These are phyloP conservation scores for Tetragonia tetragonoides DNA, from an alignment of 148 eudicot species.

Conservation along the genomic window DNA sequence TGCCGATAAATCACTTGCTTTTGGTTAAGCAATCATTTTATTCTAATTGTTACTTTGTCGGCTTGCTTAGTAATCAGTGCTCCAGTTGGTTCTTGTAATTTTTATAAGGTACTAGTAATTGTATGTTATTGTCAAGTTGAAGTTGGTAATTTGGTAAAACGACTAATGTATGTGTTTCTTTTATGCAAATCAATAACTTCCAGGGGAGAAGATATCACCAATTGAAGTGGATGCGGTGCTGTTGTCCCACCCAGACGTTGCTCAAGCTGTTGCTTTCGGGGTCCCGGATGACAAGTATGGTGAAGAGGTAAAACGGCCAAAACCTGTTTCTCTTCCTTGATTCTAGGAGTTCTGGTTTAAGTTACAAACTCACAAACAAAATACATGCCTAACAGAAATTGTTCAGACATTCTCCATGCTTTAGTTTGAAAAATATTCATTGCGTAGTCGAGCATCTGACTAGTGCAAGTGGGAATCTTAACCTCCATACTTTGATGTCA, in stretches of 20 bases:
- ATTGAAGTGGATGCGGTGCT: conserved; percentile 94
- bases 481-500: not conserved
- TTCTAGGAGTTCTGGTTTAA: not conserved
- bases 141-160: not conserved
- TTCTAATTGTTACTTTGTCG: not conserved
- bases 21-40: not conserved
- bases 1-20: not conserved
- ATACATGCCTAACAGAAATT: not conserved
- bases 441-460: not conserved
- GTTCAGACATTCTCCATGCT: not conserved
- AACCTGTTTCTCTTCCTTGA: not conserved
- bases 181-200: conserved; percentile 13
- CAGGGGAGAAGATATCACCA: conserved; percentile 98
- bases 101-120: not conserved
- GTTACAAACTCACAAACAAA: not conserved
- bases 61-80: not conserved
- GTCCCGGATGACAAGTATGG: conserved; percentile 98
- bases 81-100: not conserved
- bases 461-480: not conserved
- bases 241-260: conserved; percentile 71
- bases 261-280: conserved; percentile 94
- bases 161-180: conserved; percentile 18
- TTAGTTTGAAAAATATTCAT: not conserved
- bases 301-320: conserved; percentile 66
- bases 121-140: not conserved